These are phyloP conservation scores for Fusarium mundagurra DNA, from an alignment of 2,329 filamentous ascomycete genomes.

Conservation along the genomic window DNA sequence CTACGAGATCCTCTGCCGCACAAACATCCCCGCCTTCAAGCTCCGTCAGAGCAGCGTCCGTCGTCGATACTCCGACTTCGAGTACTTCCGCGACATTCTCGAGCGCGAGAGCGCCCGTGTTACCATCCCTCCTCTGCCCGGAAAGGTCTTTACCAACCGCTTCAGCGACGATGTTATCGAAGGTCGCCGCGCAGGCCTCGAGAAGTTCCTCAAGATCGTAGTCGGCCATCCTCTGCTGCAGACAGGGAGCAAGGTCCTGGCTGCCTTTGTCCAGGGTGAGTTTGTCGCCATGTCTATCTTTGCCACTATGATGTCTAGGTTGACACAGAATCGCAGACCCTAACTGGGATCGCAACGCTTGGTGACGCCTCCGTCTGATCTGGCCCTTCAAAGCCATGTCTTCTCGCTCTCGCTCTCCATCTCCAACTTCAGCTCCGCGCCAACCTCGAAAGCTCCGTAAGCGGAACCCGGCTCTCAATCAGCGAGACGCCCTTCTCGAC, in stretches of 20 bases:
- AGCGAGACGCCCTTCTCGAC: conserved; percentile 35
- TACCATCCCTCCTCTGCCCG: conserved; percentile 93
- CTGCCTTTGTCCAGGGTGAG: conserved; percentile 93
- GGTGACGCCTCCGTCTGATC: conserved; percentile 63
- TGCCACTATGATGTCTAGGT: neutral
- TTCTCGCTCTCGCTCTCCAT: conserved; percentile 23
- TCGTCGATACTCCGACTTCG: conserved; percentile 96
- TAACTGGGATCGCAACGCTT: conserved; percentile 91
- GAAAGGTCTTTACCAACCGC: conserved; percentile 97
- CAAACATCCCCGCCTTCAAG: conserved; percentile 99
- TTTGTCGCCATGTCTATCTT: conserved; percentile 12
- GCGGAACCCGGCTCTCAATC: conserved; percentile 31
- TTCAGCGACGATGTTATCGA: conserved; percentile 99
- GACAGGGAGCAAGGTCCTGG: conserved; percentile 96
- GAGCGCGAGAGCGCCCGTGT: conserved; percentile 95
- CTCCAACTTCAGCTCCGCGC: conserved; percentile 21
- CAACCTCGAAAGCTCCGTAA: conserved; percentile 43
- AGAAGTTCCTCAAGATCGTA: conserved; percentile 97
- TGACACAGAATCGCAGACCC: conserved; percentile 63
- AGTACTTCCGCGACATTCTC: conserved; percentile 97
- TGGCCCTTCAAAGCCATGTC: conserved; percentile 35
- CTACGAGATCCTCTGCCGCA: conserved; percentile 97
- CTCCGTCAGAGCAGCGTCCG: conserved; percentile 88
- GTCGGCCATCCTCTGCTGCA: conserved; percentile 95
- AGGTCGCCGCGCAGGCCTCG: conserved; percentile 87